Percentiles rank a stretch among this genome's conserved stretches.
Conservation (phyloP, 1,284 basidiomycete species). For the Fomitopsis betulina region DNA sequence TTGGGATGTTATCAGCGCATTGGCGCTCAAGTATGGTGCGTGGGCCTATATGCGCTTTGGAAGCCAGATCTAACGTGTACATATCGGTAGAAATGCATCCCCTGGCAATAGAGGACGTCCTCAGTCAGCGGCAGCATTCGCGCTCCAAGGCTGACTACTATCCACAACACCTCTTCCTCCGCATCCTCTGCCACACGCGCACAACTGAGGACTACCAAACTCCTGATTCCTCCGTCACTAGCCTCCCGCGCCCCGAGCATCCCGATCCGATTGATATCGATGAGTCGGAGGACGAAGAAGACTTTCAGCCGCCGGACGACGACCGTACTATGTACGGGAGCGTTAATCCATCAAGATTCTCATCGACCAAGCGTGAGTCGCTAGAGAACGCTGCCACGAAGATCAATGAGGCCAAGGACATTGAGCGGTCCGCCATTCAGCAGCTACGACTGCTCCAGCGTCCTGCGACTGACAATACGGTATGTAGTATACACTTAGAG, state of each 20-base stretch:
- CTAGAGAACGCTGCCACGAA: slow-evolving; percentile 5
- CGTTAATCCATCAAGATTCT: slow-evolving; percentile 21
- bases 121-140: slow-evolving; percentile 49
- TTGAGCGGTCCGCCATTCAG: slow-evolving; percentile 12
- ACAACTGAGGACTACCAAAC: slow-evolving; percentile 24
- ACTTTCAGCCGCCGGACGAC: slow-evolving; percentile 17
- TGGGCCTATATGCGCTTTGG: background rate
- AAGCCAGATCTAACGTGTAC: background rate
- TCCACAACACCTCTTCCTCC: slow-evolving; percentile 60
- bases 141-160: slow-evolving; percentile 72
- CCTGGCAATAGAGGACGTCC: slow-evolving; percentile 63
- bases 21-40: slow-evolving; percentile 59
- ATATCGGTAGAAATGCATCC: slow-evolving; percentile 53
- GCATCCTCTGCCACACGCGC: slow-evolving; percentile 56
- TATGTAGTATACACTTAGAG: background rate
- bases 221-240: slow-evolving; percentile 23
- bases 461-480: slow-evolving; percentile 7
- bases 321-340: slow-evolving; percentile 26
- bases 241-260: slow-evolving; percentile 38
- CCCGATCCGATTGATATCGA: slow-evolving; percentile 30
- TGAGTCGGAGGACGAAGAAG: slow-evolving; percentile 19
- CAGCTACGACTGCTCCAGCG: slow-evolving; percentile 2
- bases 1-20: slow-evolving; percentile 66
- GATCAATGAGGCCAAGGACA: slow-evolving; percentile 14
- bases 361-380: slow-evolving; percentile 19